Evolutionary conservation across 192 early-diverging fungal genomes (phyloP).

Genomic region (Coemansia sp.): DNA sequence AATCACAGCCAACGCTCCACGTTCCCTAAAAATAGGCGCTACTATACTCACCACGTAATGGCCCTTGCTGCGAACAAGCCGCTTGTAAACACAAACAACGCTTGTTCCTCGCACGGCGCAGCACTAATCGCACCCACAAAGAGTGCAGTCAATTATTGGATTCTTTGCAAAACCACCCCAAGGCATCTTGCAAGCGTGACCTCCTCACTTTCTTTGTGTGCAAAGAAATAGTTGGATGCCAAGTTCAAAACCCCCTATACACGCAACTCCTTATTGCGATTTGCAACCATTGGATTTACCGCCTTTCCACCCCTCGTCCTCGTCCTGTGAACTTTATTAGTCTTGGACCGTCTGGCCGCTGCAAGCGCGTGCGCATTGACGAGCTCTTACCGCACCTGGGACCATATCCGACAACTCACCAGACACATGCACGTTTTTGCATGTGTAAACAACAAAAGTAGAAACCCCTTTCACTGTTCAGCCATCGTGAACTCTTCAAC

Average conservation of each 20-base stretch:
- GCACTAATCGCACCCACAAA: constrained; percentile 3
- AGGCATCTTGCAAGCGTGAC: not conserved
- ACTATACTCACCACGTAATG: not conserved
- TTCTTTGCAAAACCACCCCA: constrained; percentile 1
- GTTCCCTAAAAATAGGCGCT: constrained; percentile 2
- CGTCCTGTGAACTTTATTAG: not conserved
- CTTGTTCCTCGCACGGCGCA: too few species aligned
- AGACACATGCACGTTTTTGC: too few species aligned
- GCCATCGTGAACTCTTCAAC: too few species aligned
- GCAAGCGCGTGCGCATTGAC: not conserved
- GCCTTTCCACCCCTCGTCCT: not conserved
- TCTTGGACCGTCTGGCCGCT: not conserved
- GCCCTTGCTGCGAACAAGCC: not conserved
- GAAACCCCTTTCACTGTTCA: too few species aligned
- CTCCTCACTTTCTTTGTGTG: not conserved
- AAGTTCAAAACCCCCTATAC: not conserved
- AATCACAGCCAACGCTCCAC: not conserved
- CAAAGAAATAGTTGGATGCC: not conserved
- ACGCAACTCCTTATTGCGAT: not conserved
- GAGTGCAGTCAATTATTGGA: not conserved
- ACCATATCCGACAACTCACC: not conserved
- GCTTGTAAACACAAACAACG: not conserved
- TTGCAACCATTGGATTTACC: not conserved
- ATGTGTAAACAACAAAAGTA: too few species aligned
- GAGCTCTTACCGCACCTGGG: not conserved